Conservation (phyloP, 805 yeast genomes). For the Tetrapisispora taiwanensis region DNA sequence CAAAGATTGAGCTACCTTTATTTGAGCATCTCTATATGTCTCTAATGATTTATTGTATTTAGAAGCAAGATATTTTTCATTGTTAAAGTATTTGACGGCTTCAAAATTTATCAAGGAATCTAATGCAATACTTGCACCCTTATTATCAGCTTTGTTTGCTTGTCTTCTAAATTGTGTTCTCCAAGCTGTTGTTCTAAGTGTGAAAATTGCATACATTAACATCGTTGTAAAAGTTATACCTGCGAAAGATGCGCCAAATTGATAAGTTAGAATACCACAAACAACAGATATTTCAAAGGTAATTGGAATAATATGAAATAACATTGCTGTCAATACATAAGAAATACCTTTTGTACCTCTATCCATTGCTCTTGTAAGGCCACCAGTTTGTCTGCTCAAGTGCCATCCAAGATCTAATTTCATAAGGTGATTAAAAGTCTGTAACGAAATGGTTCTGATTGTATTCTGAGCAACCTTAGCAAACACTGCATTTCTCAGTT, state of each 20-base stretch:
- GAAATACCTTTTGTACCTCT: constrained; percentile 96
- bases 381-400: constrained; percentile 87
- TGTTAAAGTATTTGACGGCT: constrained; percentile 88
- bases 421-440: constrained; percentile 76
- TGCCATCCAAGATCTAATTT: constrained; percentile 85
- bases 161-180: constrained; percentile 82
- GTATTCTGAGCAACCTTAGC: constrained; percentile 94
- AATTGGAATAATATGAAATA: constrained; percentile 92
- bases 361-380: constrained; percentile 90
- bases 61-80: constrained; percentile 68
- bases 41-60: constrained; percentile 70
- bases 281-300: constrained; percentile 87
- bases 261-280: constrained; percentile 86
- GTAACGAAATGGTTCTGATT: constrained; percentile 77
- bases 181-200: constrained; percentile 92
- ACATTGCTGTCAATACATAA: constrained; percentile 88
- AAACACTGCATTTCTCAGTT: constrained; percentile 87
- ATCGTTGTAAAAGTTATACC: constrained; percentile 80
- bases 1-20: constrained; percentile 75
- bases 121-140: constrained; percentile 89
- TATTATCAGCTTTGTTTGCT: constrained; percentile 88
- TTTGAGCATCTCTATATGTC: constrained; percentile 56
- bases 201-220: constrained; percentile 79
- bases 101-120: constrained; percentile 92
- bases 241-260: constrained; percentile 83